phyloP scores from a whole-genome alignment of 768 basidiomycete genomes.

The Cantharellus anzutake region DNA sequence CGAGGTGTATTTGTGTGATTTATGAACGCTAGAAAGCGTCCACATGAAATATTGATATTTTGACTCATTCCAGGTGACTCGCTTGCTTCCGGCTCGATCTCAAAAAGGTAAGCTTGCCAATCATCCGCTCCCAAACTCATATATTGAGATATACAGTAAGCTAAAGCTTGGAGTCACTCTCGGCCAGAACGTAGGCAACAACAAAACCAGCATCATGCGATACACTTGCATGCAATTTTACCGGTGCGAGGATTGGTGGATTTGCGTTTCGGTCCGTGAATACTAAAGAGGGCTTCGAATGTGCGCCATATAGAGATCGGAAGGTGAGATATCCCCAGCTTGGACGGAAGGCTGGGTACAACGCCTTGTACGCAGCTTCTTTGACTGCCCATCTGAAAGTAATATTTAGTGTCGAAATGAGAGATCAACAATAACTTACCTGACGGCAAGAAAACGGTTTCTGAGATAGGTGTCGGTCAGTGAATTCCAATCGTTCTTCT shows the following conservation, averaged over 20 bases:
- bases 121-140: too few relatives aligned
- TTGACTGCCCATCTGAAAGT: constrained; percentile 56
- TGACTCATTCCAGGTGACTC: too few relatives aligned
- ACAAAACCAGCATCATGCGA: constrained; percentile 74
- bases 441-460: constrained; percentile 45
- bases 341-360: constrained; percentile 40
- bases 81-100: not conserved
- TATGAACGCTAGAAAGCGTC: too few relatives aligned
- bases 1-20: too few relatives aligned
- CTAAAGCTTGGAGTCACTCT: constrained; percentile 12
- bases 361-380: constrained; percentile 73
- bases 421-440: constrained; percentile 26
- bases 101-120: not conserved
- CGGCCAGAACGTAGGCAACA: constrained; percentile 44
- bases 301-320: constrained; percentile 15
- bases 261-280: not conserved
- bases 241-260: constrained; percentile 6
- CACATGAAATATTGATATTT: too few relatives aligned
- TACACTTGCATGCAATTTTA: constrained; percentile 43
- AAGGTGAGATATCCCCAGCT: constrained; percentile 65
- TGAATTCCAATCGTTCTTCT: constrained; percentile 20
- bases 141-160: too few relatives aligned
- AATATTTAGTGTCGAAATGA: not conserved
- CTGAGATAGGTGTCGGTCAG: constrained; percentile 11
- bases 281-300: not conserved